A percentile compares a stretch with the other conserved stretches of the same genome.
These are phyloP conservation scores for Diaporthe citriasiana DNA, from an alignment of 2,329 filamentous ascomycete species.

Conservation along the genomic window DNA sequence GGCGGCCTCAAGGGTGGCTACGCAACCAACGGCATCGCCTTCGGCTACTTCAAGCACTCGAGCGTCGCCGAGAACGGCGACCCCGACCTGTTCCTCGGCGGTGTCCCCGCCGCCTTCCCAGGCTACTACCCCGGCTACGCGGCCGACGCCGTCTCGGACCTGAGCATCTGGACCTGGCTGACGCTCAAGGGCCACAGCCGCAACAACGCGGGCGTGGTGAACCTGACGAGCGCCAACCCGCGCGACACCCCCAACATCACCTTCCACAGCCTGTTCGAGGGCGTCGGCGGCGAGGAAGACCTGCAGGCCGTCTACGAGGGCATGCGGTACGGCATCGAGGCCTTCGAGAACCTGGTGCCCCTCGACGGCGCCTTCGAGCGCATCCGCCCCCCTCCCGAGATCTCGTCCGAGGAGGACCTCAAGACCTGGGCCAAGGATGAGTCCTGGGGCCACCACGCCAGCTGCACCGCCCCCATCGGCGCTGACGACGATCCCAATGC, in stretches of 20 bases:
- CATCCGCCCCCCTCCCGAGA: neutral
- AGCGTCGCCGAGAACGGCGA: conserved; percentile 54
- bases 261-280: conserved; percentile 64
- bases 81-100: conserved; percentile 62
- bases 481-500: conserved; percentile 10
- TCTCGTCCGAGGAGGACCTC: conserved; percentile 30
- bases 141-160: conserved; percentile 33
- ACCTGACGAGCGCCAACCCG: conserved; percentile 43
- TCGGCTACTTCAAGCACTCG: conserved; percentile 29
- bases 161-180: conserved; percentile 44
- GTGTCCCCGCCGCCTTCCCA: conserved; percentile 38
- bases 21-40: conserved; percentile 42
- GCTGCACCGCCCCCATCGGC: conserved; percentile 31
- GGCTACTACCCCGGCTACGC: conserved; percentile 43
- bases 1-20: conserved; percentile 47
- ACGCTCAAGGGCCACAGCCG: conserved; percentile 46
- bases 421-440: conserved; percentile 16
- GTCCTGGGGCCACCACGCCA: conserved; percentile 31
- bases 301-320: conserved; percentile 61
- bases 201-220: conserved; percentile 45
- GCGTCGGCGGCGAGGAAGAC: conserved; percentile 48
- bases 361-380: conserved; percentile 21
- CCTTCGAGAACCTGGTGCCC: conserved; percentile 31
- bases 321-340: conserved; percentile 21
- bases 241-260: conserved; percentile 46